These are phyloP conservation scores for Ceratocystiopsis sp. DNA, from an alignment of 2,329 filamentous ascomycete genomes.

Conservation along the genomic window DNA sequence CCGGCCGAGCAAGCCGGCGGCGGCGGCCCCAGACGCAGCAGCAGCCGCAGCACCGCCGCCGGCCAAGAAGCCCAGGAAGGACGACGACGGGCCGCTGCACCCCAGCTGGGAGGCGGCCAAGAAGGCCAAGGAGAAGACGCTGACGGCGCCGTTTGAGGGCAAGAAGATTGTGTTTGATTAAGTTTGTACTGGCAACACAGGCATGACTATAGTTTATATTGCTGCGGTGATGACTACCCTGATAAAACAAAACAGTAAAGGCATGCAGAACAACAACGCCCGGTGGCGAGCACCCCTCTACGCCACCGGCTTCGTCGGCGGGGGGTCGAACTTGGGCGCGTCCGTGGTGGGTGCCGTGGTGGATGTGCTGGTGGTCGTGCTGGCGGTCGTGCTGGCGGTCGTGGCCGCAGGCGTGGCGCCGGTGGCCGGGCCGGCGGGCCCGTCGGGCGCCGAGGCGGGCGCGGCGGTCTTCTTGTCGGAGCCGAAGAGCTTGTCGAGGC, in stretches of 20 bases:
- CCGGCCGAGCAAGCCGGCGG: conserved; percentile 10
- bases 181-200: too few relatives aligned
- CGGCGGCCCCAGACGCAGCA: background rate
- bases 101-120: conserved; percentile 49
- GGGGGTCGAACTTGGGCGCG: conserved; percentile 9
- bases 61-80: conserved; percentile 8
- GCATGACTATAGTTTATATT: too few relatives aligned
- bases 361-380: background rate
- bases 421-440: too few relatives aligned
- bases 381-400: background rate
- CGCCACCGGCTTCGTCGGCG: conserved; percentile 7
- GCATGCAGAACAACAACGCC: too few relatives aligned
- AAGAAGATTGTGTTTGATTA: conserved; percentile 41
- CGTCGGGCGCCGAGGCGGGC: background rate
- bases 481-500: conserved; percentile 41
- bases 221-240: background rate
- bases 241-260: too few relatives aligned
- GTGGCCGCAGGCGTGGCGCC: too few relatives aligned
- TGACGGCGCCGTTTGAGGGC: conserved; percentile 34
- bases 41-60: conserved; percentile 3
- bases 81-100: conserved; percentile 32
- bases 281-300: background rate
- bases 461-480: conserved; percentile 7
- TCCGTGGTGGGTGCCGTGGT: background rate
- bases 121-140: conserved; percentile 39